phyloP scores from a whole-genome alignment of 441 rosid species.

The Metrosideros polymorpha region DNA sequence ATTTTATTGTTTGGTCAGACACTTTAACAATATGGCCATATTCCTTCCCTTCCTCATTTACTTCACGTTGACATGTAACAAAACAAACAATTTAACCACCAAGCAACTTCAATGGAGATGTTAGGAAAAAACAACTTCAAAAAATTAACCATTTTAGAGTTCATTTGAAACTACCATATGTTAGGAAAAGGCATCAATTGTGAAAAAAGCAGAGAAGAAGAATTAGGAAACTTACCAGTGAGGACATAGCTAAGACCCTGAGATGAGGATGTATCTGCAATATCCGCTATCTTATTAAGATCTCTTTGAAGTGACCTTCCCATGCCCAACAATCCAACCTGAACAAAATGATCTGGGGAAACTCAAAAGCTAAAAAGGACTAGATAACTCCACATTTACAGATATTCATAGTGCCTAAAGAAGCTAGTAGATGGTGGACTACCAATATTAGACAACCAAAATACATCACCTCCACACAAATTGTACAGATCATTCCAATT shows the following conservation, averaged over 20 bases:
- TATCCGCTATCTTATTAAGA: slow-evolving; percentile 72
- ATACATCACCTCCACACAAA: background rate
- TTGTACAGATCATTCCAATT: background rate
- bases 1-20: background rate
- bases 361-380: background rate
- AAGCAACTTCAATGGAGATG: background rate
- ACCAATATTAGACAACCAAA: background rate
- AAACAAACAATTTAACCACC: background rate
- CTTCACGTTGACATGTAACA: background rate
- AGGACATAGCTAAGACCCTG: slow-evolving; percentile 70
- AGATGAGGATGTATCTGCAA: slow-evolving; percentile 77
- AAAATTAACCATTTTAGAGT: background rate
- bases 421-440: background rate
- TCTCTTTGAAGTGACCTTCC: slow-evolving; percentile 74
- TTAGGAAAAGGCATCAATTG: background rate
- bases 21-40: background rate
- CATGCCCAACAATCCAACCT: slow-evolving; percentile 87
- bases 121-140: background rate
- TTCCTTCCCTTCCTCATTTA: background rate
- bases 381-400: background rate
- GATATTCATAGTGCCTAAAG: background rate
- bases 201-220: background rate
- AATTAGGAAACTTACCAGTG: slow-evolving; percentile 44
- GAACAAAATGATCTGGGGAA: background rate
- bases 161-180: background rate